phyloP scores from a whole-genome alignment of 2,329 filamentous ascomycete species.

The Pseudogymnoascus sp. region DNA sequence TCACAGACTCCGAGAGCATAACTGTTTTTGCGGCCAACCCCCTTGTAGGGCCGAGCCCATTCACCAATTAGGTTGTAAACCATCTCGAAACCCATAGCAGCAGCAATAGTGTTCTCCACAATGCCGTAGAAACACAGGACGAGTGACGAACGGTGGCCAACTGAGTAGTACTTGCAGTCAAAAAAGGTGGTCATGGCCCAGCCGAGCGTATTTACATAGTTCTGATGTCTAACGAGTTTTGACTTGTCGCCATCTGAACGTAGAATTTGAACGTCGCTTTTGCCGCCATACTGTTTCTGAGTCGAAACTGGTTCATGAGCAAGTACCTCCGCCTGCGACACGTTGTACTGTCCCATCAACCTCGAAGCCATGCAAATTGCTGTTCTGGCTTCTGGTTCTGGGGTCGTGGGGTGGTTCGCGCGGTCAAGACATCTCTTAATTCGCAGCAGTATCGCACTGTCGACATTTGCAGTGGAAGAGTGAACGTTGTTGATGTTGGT shows the following conservation, averaged over 20 bases:
- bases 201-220: neutral
- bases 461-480: neutral
- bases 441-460: neutral
- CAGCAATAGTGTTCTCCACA: neutral
- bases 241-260: neutral
- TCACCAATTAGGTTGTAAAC: neutral
- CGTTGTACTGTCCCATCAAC: neutral
- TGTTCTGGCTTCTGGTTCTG: neutral
- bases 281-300: neutral
- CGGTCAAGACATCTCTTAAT: neutral
- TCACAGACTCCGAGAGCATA: neutral
- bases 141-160: neutral
- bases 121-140: neutral
- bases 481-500: too few relatives aligned
- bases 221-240: neutral
- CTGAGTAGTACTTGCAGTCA: conserved; percentile 5
- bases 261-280: neutral
- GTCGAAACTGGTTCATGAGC: neutral
- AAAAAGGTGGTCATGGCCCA: neutral
- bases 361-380: neutral
- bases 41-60: neutral
- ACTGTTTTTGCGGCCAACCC: neutral
- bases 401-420: neutral
- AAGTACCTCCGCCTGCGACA: neutral
- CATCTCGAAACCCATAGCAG: conserved; percentile 6